phyloP scores from a whole-genome alignment of 2,329 filamentous ascomycete genomes.

The Pestalotiopsis sp. region DNA sequence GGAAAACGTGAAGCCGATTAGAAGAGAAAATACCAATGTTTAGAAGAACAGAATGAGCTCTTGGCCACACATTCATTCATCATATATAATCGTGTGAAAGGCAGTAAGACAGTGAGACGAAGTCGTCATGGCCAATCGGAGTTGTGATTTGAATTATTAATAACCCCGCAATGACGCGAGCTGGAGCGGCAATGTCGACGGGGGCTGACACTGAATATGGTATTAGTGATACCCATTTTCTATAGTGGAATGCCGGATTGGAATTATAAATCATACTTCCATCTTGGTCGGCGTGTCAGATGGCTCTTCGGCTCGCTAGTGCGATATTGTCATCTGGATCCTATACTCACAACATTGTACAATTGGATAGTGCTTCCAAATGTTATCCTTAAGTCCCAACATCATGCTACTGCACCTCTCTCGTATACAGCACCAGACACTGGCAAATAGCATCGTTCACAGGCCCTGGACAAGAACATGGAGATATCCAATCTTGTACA shows the following conservation, averaged over 20 bases:
- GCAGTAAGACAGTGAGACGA: not conserved
- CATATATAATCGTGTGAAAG: not conserved
- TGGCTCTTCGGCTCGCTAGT: not conserved
- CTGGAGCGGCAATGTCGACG: not conserved
- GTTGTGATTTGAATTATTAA: constrained; percentile 4
- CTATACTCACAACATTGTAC: too few relatives aligned
- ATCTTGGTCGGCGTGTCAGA: not conserved
- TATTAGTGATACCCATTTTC: not conserved
- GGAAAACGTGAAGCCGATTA: not conserved
- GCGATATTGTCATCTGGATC: not conserved
- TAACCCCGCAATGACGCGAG: constrained; percentile 10
- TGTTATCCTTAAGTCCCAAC: too few relatives aligned
- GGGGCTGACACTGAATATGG: not conserved
- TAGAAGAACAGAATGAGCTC: too few relatives aligned
- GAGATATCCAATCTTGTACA: too few relatives aligned
- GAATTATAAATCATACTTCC: not conserved
- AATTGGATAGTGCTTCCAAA: too few relatives aligned
- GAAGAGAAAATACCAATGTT: too few relatives aligned
- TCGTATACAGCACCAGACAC: too few relatives aligned
- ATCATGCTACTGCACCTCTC: too few relatives aligned
- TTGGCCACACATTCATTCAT: not conserved
- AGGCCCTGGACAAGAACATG: too few relatives aligned
- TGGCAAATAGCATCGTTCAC: too few relatives aligned
- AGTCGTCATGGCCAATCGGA: constrained; percentile 5
- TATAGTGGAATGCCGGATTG: not conserved